phyloP scores from a whole-genome alignment of 1,284 basidiomycete genomes.

The Meripilus lineatus region DNA sequence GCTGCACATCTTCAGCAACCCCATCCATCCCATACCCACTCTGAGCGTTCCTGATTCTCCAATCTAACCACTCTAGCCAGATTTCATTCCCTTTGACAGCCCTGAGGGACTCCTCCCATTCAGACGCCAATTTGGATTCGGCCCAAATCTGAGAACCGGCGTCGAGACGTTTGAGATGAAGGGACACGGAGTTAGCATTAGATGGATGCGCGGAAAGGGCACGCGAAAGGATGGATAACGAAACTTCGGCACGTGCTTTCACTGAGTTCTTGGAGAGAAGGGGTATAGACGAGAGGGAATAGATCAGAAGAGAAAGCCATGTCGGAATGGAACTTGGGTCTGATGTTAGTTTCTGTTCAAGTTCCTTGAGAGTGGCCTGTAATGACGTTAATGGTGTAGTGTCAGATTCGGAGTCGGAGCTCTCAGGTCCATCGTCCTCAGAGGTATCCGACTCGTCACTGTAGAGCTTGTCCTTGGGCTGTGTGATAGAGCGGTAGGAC shows the following conservation, averaged over 20 bases:
- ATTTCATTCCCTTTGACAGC: slow-evolving; percentile 15
- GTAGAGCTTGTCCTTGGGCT: slow-evolving; percentile 28
- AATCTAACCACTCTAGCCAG: slow-evolving; percentile 75
- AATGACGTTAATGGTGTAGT: slow-evolving; percentile 41
- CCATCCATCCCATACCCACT: no score
- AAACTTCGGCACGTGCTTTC: slow-evolving; percentile 63
- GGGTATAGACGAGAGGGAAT: slow-evolving; percentile 55
- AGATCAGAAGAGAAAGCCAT: slow-evolving; percentile 67
- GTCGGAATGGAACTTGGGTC: slow-evolving; percentile 48
- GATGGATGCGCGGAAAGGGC: slow-evolving; percentile 53
- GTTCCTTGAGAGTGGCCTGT: slow-evolving; percentile 49
- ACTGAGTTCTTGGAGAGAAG: slow-evolving; percentile 57
- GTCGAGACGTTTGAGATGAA: slow-evolving; percentile 62
- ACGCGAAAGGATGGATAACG: slow-evolving; percentile 60
- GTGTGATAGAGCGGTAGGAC: slow-evolving; percentile 48
- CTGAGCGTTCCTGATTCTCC: slow-evolving; percentile 48
- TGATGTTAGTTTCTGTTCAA: slow-evolving; percentile 50
- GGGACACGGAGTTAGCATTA: slow-evolving; percentile 42
- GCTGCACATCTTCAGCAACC: no score
- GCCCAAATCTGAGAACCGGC: slow-evolving; percentile 72
- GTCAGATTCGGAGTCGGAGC: slow-evolving; percentile 29
- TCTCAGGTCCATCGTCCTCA: slow-evolving; percentile 22
- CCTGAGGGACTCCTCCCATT: slow-evolving; percentile 70
- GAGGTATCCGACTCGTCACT: slow-evolving; percentile 41
- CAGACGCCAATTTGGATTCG: slow-evolving; percentile 43